Evolutionary conservation across 352 stramenopile genomes (phyloP).

Genomic region (Pythium inflatum): DNA sequence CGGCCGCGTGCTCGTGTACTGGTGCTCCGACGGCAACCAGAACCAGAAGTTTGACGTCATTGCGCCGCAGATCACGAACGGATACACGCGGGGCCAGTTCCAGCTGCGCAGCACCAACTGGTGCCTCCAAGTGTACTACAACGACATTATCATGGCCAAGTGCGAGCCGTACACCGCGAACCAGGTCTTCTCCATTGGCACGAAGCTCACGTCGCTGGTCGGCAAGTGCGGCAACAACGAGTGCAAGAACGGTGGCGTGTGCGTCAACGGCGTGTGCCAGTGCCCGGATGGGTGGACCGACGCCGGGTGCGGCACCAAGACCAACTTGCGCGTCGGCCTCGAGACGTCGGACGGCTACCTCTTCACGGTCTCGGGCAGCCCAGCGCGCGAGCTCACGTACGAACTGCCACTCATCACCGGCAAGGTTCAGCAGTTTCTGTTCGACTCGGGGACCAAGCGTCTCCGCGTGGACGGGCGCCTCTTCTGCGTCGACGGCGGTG

Average conservation of each 20-base stretch:
- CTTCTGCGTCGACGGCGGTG: not conserved
- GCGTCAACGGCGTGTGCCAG: not conserved
- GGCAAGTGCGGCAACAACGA: not conserved
- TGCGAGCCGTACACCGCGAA: not conserved
- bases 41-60: not conserved
- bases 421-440: not conserved
- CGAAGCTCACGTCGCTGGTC: not conserved
- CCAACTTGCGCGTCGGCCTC: not conserved
- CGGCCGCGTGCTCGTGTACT: not conserved
- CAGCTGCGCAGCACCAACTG: slow-evolving; percentile 4
- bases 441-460: not conserved
- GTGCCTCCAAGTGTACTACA: not conserved
- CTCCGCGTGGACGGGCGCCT: not conserved
- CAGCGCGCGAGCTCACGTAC: not conserved
- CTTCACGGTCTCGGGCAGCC: not conserved
- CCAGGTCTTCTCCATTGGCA: not conserved
- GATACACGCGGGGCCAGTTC: not conserved
- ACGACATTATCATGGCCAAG: not conserved
- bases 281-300: not conserved
- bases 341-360: slow-evolving; percentile 1
- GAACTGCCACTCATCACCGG: not conserved
- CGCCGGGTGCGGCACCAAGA: not conserved
- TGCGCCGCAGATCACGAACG: not conserved
- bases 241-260: slow-evolving; percentile 2
- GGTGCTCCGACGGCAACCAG: not conserved